phyloP scores from a whole-genome alignment of 2,329 filamentous ascomycete species.

The Herpotrichia juniperi region DNA sequence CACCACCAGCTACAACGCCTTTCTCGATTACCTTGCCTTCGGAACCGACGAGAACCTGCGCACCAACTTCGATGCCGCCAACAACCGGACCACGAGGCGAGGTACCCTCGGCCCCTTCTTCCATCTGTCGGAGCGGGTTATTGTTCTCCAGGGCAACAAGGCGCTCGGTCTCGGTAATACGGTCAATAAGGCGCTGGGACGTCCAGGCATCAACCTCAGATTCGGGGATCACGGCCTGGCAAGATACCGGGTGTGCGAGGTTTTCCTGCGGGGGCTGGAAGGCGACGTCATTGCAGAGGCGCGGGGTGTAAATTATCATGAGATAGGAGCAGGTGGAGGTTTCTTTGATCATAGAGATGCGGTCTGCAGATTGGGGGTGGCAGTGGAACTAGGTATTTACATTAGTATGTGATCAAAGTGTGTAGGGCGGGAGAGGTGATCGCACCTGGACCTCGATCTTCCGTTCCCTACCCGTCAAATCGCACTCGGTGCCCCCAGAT shows the following conservation, averaged over 20 bases:
- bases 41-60: slow-evolving; percentile 59
- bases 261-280: slow-evolving; percentile 83
- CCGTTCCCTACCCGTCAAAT: slow-evolving; percentile 80
- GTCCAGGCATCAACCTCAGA: slow-evolving; percentile 58
- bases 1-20: slow-evolving; percentile 54
- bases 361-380: slow-evolving; percentile 74
- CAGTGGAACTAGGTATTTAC: slow-evolving; percentile 66
- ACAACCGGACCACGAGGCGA: slow-evolving; percentile 53
- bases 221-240: slow-evolving; percentile 71
- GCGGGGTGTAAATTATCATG: slow-evolving; percentile 90
- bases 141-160: slow-evolving; percentile 29
- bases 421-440: not conserved
- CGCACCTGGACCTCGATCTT: slow-evolving; percentile 79
- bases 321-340: slow-evolving; percentile 88
- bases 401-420: not conserved
- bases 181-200: slow-evolving; percentile 37
- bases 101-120: slow-evolving; percentile 32
- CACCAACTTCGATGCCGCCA: slow-evolving; percentile 66
- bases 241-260: slow-evolving; percentile 76
- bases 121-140: slow-evolving; percentile 43
- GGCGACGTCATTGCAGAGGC: slow-evolving; percentile 84
- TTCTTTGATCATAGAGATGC: slow-evolving; percentile 93
- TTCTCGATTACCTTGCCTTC: slow-evolving; percentile 64
- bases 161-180: slow-evolving; percentile 31
- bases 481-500: slow-evolving; percentile 80